These are phyloP conservation scores for Somion occarium DNA, from an alignment of 1,284 basidiomycete genomes.

Conservation along the genomic window DNA sequence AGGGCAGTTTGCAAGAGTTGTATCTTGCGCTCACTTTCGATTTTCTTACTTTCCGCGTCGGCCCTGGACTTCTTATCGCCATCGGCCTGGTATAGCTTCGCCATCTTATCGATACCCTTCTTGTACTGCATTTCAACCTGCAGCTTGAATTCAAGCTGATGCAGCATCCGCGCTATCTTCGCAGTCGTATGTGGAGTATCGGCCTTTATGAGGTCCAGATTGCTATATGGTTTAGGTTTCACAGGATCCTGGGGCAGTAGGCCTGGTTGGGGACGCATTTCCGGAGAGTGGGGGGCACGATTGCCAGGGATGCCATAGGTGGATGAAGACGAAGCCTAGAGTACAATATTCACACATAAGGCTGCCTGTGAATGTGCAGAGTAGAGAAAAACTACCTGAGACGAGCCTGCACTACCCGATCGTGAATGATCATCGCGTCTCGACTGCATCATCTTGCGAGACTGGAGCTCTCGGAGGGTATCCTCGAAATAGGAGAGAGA, in stretches of 20 bases:
- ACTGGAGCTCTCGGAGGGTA: constrained; percentile 79
- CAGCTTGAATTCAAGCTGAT: constrained; percentile 98
- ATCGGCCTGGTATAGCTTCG: constrained; percentile 88
- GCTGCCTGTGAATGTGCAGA: constrained; percentile 24
- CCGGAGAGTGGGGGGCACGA: constrained; percentile 35
- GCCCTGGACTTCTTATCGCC: constrained; percentile 91
- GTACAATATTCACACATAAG: constrained; percentile 37
- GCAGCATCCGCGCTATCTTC: constrained; percentile 97
- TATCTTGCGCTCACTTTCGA: constrained; percentile 96
- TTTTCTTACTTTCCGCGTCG: constrained; percentile 90
- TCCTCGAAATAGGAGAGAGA: constrained; percentile 87
- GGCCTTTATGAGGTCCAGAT: constrained; percentile 93
- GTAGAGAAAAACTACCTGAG: constrained; percentile 16
- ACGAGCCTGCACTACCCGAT: constrained; percentile 29
- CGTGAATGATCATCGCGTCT: constrained; percentile 51
- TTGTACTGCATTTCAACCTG: constrained; percentile 99
- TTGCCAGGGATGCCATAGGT: constrained; percentile 37
- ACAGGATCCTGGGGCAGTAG: constrained; percentile 26
- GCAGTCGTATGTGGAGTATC: constrained; percentile 95
- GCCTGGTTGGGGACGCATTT: constrained; percentile 28
- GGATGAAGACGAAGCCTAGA: constrained; percentile 20
- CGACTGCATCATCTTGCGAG: constrained; percentile 62
- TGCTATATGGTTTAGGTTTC: constrained; percentile 64
- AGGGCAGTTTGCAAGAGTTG: constrained; percentile 89
- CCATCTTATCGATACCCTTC: constrained; percentile 99